A percentile compares a stretch with the other conserved stretches of the same genome.
Evolutionary conservation across 2,329 filamentous ascomycete genomes (phyloP).

Genomic region (Pseudocercospora fuligena): DNA sequence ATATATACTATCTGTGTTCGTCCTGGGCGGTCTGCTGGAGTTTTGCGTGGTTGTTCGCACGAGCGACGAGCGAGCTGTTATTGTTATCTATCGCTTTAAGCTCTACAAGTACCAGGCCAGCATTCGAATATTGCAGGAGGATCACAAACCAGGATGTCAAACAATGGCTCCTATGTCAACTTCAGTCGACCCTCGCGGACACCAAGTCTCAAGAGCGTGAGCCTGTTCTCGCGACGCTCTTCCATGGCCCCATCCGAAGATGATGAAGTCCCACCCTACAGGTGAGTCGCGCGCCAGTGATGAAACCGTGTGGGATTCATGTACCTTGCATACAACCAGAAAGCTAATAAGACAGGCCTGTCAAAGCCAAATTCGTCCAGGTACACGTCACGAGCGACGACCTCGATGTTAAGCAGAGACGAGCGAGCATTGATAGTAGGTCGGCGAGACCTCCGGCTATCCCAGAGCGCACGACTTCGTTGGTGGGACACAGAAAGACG

Average conservation of each 20-base stretch:
- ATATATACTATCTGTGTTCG: not conserved
- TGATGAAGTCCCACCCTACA: slow-evolving; percentile 28
- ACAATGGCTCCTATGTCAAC: slow-evolving; percentile 22
- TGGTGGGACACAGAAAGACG: slow-evolving; percentile 18
- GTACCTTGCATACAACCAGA: slow-evolving; percentile 6
- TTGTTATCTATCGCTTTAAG: not conserved
- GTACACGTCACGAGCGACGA: slow-evolving; percentile 35
- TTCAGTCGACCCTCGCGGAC: slow-evolving; percentile 28
- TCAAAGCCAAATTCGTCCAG: slow-evolving; percentile 32
- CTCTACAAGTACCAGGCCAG: not conserved
- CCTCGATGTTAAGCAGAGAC: slow-evolving; percentile 18
- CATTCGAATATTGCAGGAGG: not conserved
- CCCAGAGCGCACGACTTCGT: slow-evolving; percentile 27
- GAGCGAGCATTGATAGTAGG: slow-evolving; percentile 14
- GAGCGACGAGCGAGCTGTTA: not conserved
- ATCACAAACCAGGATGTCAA: not conserved
- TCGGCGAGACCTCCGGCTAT: slow-evolving; percentile 20
- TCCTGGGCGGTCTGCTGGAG: too few relatives aligned
- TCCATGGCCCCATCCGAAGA: slow-evolving; percentile 18
- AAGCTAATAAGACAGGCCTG: slow-evolving; percentile 21
- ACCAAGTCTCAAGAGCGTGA: slow-evolving; percentile 22
- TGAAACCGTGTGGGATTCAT: not conserved
- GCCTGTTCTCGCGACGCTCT: slow-evolving; percentile 17
- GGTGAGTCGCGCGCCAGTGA: slow-evolving; percentile 17
- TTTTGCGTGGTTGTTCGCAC: not conserved